Conservation (phyloP, 805 yeast species). For the Nakazawaea pomicola region DNA sequence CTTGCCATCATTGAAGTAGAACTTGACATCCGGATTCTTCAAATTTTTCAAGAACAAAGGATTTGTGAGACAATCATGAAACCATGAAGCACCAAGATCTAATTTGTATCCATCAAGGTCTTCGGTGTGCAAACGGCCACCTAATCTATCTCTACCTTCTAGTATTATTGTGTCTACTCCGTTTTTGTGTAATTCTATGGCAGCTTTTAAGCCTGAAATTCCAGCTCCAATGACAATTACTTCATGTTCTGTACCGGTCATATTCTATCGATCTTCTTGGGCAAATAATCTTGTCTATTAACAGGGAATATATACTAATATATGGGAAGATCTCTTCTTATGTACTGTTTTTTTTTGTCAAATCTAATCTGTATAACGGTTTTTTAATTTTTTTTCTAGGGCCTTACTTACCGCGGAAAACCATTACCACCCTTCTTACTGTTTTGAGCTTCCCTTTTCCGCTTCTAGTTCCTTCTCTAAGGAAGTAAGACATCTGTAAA, state of each 20-base stretch:
- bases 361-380: neutral
- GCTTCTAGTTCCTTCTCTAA: slow-evolving; percentile 40
- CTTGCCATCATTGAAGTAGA: slow-evolving; percentile 28
- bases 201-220: slow-evolving; percentile 61
- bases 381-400: neutral
- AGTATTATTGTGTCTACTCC: slow-evolving; percentile 43
- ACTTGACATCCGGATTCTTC: slow-evolving; percentile 21
- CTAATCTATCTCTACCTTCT: slow-evolving; percentile 58
- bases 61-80: slow-evolving; percentile 74
- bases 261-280: no score
- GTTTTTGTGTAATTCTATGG: slow-evolving; percentile 35
- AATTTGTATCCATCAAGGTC: slow-evolving; percentile 28
- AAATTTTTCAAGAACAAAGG: slow-evolving; percentile 48
- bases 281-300: no score
- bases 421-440: no score
- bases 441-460: no score
- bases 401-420: no score
- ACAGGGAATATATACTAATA: neutral
- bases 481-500: slow-evolving; percentile 65
- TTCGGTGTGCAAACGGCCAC: slow-evolving; percentile 59
- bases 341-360: neutral
- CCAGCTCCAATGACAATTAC: slow-evolving; percentile 68
- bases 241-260: no score
- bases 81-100: slow-evolving; percentile 90
- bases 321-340: neutral